Base-by-base conservation (phyloP, 352 stramenopile genomes). In the Pythium graminicola region DNA sequence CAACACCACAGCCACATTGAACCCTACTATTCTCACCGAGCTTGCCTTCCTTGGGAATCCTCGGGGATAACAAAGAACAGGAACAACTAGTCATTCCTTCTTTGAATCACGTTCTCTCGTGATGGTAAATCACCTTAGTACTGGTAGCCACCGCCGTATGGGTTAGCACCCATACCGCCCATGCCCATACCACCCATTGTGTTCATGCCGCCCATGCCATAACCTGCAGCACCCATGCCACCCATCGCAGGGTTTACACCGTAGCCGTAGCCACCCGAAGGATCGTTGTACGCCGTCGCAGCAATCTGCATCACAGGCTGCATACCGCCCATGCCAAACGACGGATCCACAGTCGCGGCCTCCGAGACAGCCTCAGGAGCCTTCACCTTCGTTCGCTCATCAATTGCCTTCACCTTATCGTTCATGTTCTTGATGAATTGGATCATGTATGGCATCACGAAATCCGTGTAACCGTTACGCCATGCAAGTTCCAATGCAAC, bases 361-460 rank as follows among this genome's bases (percentile, higher is more conserved):
- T 67, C 63, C 24, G 86, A 79, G 11, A 71, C 69, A 33, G 79
- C 67, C 16, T 85, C 63, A 43, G 93, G 78, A 53, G 91, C 77
- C 64, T 86, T 78, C 49, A 80, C 73, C 64, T 80, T 76, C 24
- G 86, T 96, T 64, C 86, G 83, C 51, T 95, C 84, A 49, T 98
- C 89, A 35, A 99, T 73, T 9, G 72, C 79, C 65, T 97, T 91
- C 14, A 99, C 79, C 65, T 97, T 94, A 14, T 97, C 88, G 72
- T 95, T 85, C 45, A 98, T 73, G 69, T 99, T 96, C 64, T 97
- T 95, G 51, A 99, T 83, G 54, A 97, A 99, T 77, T 99, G 97
- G 67, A 99, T 98, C 76, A 99, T 93, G 86, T 98, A 99, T 27
- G 97, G 97, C 96, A 99, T 99, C 40, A 98, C 93, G 65, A 98